Base-by-base conservation (phyloP, 1,284 basidiomycete species). In the Ceratobasidium sp. region DNA sequence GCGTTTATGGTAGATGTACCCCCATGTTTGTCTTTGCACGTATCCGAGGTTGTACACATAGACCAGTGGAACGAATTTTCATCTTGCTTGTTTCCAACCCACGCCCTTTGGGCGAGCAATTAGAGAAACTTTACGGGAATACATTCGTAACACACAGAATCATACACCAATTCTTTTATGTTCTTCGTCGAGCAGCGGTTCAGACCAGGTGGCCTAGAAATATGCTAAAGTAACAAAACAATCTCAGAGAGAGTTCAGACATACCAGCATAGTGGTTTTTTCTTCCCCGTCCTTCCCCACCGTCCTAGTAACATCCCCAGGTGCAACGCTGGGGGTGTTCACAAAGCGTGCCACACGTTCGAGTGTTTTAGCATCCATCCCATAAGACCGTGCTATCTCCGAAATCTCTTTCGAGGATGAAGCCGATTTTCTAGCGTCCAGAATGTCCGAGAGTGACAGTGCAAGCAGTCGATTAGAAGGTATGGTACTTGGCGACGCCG, bases 261-360 rank as follows among this genome's bases (percentile, higher is more conserved):
- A 66, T 49, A 91, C 92, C 85, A 85, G 87, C 85, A 90, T 89
- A 65, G 88, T 88, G 19, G 88, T 80, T 43, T 82, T 86, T 81
- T 92, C 91, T 76, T 90, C 86, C 0, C 91, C 92, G 32, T 90
- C 86, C 77, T 90, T 84, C 32, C 86, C 86, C 34, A 88, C 85
- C 22, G 84, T 85, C 78, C 86, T 86, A 59, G 85, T 84, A 19
- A 86, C 85, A 44, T 87, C 86, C 1, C 84, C 84, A 56, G 87
- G 87, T 51, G 89, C 86, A 7, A 93, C 85, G 81, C 90, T 93
- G 3, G 92, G 92, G 75, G 89, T 92, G 82, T 89, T 95, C 80
- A 95, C 88, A 83, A 87, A 89, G 65, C 86, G 84, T 40, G 89
- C 85, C 34, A 96, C 80, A 15, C 83, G 87, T 67, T 89, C 86